A percentile compares a stretch with the other conserved stretches of the same genome.
These are phyloP conservation scores for Oryza officinalis DNA, from an alignment of 176 grass and related monocot genomes.

Conservation along the genomic window DNA sequence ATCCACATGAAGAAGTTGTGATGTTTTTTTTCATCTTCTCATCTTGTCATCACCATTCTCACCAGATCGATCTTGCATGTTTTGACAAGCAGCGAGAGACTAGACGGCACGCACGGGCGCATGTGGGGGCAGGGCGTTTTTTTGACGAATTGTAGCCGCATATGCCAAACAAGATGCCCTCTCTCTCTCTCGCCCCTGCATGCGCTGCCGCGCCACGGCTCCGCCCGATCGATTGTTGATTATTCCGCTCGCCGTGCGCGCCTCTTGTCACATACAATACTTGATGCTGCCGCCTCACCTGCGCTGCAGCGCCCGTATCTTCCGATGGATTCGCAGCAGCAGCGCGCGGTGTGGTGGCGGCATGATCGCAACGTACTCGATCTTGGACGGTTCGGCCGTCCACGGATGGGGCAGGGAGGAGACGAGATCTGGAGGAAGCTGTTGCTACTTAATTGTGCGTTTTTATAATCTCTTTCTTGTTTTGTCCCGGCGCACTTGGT, in stretches of 20 bases:
- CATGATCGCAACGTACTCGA: too few species aligned
- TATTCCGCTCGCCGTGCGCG: too few species aligned
- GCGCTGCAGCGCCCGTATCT: slow-evolving; percentile 27
- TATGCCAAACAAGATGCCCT: not conserved
- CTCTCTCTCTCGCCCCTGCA: too few species aligned
- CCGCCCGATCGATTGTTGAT: too few species aligned
- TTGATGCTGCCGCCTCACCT: not conserved
- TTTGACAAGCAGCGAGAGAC: not conserved
- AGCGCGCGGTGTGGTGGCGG: not conserved
- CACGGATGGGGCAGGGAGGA: not conserved
- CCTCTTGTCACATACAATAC: not conserved
- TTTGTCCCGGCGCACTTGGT: not conserved
- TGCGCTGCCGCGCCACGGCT: too few species aligned
- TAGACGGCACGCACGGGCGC: not conserved
- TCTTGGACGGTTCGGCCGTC: not conserved
- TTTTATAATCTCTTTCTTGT: not conserved
- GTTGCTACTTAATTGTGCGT: not conserved
- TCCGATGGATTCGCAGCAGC: slow-evolving; percentile 29
- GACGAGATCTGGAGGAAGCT: not conserved
- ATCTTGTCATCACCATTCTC: not conserved
- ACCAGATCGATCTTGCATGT: not conserved
- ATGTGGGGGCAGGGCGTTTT: not conserved
- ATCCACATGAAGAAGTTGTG: not conserved
- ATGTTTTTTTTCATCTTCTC: not conserved
- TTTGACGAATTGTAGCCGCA: slow-evolving; percentile 17